Percentiles rank a stretch among this genome's conserved stretches.
phyloP scores from a whole-genome alignment of 1,139 yeast genomes.

The Hemisphaericaspora lyxosophila region DNA sequence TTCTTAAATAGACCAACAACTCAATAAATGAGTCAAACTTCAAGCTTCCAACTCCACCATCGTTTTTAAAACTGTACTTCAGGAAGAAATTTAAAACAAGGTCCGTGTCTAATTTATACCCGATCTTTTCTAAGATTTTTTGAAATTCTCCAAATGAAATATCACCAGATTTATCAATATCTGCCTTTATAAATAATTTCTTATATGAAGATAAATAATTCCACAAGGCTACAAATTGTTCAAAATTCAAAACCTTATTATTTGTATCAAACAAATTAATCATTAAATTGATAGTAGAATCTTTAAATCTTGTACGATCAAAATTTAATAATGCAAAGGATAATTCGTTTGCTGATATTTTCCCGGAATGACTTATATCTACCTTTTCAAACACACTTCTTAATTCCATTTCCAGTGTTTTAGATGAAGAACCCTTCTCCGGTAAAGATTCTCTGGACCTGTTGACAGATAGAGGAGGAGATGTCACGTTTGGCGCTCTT shows the following conservation, averaged over 20 bases:
- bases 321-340: constrained; percentile 63
- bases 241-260: constrained; percentile 43
- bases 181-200: constrained; percentile 64
- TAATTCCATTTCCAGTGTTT: constrained; percentile 46
- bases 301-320: constrained; percentile 63
- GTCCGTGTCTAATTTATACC: constrained; percentile 63
- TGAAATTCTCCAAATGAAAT: constrained; percentile 69
- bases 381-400: constrained; percentile 56
- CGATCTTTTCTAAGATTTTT: constrained; percentile 66
- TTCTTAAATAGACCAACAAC: constrained; percentile 70
- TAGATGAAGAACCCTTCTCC: constrained; percentile 9
- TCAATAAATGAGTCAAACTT: constrained; percentile 85
- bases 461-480: constrained; percentile 13
- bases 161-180: constrained; percentile 57
- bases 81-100: constrained; percentile 62
- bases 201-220: constrained; percentile 72
- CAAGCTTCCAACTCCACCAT: constrained; percentile 50
- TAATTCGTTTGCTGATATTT: constrained; percentile 58
- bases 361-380: constrained; percentile 55
- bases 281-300: constrained; percentile 64
- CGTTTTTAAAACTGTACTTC: constrained; percentile 50
- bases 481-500: not conserved
- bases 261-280: constrained; percentile 58
- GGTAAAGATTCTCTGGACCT: constrained; percentile 12
- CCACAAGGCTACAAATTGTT: constrained; percentile 73